Evolutionary conservation across 805 yeast species (phyloP).

Genomic region (Metschnikowia anglica): DNA sequence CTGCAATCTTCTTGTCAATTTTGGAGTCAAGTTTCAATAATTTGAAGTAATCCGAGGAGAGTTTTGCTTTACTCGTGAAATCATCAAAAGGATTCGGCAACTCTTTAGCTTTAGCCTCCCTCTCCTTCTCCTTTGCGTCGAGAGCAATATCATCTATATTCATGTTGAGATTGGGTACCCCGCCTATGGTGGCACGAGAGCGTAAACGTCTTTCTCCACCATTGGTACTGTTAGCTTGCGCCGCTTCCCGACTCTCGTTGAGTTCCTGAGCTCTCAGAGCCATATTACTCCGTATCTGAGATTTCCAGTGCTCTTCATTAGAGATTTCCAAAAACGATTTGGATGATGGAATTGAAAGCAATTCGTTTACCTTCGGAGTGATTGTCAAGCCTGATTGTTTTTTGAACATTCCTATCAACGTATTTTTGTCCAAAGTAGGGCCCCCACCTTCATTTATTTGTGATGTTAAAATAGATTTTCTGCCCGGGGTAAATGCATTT

Average conservation of each 20-base stretch:
- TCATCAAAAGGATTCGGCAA: slow-evolving; percentile 19
- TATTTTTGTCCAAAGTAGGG: slow-evolving; percentile 11
- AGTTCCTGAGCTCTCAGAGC: slow-evolving; percentile 14
- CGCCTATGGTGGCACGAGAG: slow-evolving; percentile 15
- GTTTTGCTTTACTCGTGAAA: slow-evolving; percentile 19
- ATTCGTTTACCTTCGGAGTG: slow-evolving; percentile 14
- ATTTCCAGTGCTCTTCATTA: slow-evolving; percentile 10
- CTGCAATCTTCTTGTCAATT: slow-evolving; percentile 11
- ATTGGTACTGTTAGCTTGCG: slow-evolving; percentile 6
- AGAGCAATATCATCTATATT: slow-evolving; percentile 8
- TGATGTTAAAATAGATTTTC: not conserved
- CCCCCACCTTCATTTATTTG: not conserved
- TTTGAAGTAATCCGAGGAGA: slow-evolving; percentile 22
- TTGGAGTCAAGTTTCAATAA: slow-evolving; percentile 25
- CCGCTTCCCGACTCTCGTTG: slow-evolving; percentile 15
- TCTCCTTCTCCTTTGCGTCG: slow-evolving; percentile 12
- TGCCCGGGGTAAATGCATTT: too few species aligned
- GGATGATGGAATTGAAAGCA: slow-evolving; percentile 7
- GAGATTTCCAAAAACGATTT: slow-evolving; percentile 1
- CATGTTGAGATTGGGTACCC: slow-evolving; percentile 15
- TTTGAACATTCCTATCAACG: slow-evolving; percentile 14
- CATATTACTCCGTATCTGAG: too few species aligned
- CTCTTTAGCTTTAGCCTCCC: slow-evolving; percentile 10
- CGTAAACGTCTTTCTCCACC: slow-evolving; percentile 14
- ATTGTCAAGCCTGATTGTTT: slow-evolving; percentile 13